Conservation (phyloP, 179 eudicot species). For the Silene coronaria region DNA sequence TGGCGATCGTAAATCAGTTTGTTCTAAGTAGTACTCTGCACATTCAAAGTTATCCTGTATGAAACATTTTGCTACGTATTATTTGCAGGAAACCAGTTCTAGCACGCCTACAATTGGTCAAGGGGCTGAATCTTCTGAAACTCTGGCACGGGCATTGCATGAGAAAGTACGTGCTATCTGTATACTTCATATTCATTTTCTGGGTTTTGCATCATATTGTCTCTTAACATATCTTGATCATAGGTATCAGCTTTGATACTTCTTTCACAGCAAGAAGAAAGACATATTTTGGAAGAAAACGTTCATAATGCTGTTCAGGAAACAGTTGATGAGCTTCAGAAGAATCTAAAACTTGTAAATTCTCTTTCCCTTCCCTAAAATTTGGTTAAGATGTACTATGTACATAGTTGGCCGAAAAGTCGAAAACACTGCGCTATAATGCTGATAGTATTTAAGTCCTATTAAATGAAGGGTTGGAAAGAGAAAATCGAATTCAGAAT, state of each 20-base stretch:
- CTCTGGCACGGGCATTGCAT: conserved; percentile 74
- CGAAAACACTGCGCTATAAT: background rate
- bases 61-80: conserved; percentile 2
- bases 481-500: background rate
- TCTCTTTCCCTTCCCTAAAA: background rate
- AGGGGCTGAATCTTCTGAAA: conserved; percentile 52
- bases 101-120: conserved; percentile 26
- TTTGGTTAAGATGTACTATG: background rate
- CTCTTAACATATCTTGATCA: conserved; percentile 15
- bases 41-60: conserved; percentile 5
- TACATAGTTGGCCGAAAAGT: background rate
- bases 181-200: conserved; percentile 8
- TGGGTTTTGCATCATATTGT: conserved; percentile 9
- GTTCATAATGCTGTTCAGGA: conserved; percentile 65
- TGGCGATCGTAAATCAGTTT: conserved; percentile 8
- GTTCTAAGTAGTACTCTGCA: background rate
- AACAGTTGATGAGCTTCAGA: conserved; percentile 82
- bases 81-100: conserved; percentile 35
- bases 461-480: background rate
- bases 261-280: conserved; percentile 86
- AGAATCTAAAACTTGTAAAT: conserved; percentile 64
- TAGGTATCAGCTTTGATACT: conserved; percentile 86
- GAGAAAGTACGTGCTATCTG: conserved; percentile 57
- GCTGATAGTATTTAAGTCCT: background rate
- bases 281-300: conserved; percentile 72